These are phyloP conservation scores for Cercophora newfieldiana DNA, from an alignment of 495 filamentous ascomycete genomes.

Conservation along the genomic window DNA sequence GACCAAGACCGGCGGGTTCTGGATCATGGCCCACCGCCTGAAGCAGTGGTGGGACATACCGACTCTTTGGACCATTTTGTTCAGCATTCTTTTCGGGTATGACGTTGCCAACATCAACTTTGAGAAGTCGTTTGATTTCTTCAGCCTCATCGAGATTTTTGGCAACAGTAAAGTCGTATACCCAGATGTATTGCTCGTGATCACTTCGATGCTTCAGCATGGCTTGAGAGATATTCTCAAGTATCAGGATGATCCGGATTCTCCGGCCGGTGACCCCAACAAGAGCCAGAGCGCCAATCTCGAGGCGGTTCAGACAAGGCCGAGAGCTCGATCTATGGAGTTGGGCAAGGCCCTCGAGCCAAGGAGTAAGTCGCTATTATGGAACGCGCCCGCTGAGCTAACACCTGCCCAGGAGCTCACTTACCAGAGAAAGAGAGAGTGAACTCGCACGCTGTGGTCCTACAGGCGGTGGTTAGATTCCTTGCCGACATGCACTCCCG, in stretches of 20 bases:
- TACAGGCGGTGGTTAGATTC: slow-evolving; percentile 77
- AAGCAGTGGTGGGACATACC: slow-evolving; percentile 88
- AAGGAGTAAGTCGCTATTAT: slow-evolving; percentile 41
- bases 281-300: slow-evolving; percentile 21
- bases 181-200: slow-evolving; percentile 76
- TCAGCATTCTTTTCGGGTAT: slow-evolving; percentile 82
- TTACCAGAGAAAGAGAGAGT: slow-evolving; percentile 50
- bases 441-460: slow-evolving; percentile 52
- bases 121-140: slow-evolving; percentile 69
- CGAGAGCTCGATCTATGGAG: slow-evolving; percentile 49
- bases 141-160: slow-evolving; percentile 72
- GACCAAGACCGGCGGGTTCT: slow-evolving; percentile 81
- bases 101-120: slow-evolving; percentile 76
- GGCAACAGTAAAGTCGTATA: slow-evolving; percentile 64
- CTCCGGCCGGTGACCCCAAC: slow-evolving; percentile 40
- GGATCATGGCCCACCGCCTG: slow-evolving; percentile 76
- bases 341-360: slow-evolving; percentile 51
- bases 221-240: slow-evolving; percentile 69
- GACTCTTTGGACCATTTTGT: slow-evolving; percentile 83
- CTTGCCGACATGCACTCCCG: slow-evolving; percentile 72
- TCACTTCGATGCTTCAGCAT: slow-evolving; percentile 84
- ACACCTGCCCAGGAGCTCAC: slow-evolving; percentile 28
- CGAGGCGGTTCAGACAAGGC: slow-evolving; percentile 34
- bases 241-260: slow-evolving; percentile 59
- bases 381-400: slow-evolving; percentile 14